Base-by-base conservation (phyloP, 768 basidiomycete species). In the Suillus luteus region DNA sequence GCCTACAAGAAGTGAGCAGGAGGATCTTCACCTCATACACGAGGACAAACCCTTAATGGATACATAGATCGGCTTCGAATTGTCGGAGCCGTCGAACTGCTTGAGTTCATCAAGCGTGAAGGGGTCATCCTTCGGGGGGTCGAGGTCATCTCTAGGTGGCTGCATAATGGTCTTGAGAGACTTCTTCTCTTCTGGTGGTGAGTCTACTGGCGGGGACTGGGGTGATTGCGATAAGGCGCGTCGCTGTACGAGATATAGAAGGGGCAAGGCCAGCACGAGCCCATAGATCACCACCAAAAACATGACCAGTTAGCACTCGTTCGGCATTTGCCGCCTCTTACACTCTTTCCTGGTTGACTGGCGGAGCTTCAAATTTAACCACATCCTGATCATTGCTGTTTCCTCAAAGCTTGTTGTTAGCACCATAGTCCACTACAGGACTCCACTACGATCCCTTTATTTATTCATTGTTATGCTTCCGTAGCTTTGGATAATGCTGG, bases 31-130 rank as follows among this genome's bases (percentile, higher is more conserved):
- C 33, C 15, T 49, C 17, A 33, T 60, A 59, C 27, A 59, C 44
- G 3, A 27, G 17, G 66, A 68, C 72, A 49, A 63, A 88, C 93
- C 93, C 82, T 97, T 98, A 79, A 99, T 96, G 37, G 94, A 90
- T 49, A 99, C 90, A 68, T 91, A 95, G 65, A 99, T 92, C 0
- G 93, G 92, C 68, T 85, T 86, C 46, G 75, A 70, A 0, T 81
- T 72, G 66, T 88, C 84, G 0, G 80, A 78, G 19, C 96, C 96
- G 75, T 95, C 86, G 73, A 81, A 95, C 69, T 81, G 66, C 44
- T 82, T 86, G 64, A 99, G 81, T 67, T 91, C 76, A 65, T 84
- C 83, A 17, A 81, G 80, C 0, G 92, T 90, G 79, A 86, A 92
- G 0, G 91, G 89, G 73, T 93, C 89, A 67, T 89, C 80, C 75